Evolutionary conservation across 495 filamentous ascomycete species (phyloP).

Genomic region (Xylaria flabelliformis): DNA sequence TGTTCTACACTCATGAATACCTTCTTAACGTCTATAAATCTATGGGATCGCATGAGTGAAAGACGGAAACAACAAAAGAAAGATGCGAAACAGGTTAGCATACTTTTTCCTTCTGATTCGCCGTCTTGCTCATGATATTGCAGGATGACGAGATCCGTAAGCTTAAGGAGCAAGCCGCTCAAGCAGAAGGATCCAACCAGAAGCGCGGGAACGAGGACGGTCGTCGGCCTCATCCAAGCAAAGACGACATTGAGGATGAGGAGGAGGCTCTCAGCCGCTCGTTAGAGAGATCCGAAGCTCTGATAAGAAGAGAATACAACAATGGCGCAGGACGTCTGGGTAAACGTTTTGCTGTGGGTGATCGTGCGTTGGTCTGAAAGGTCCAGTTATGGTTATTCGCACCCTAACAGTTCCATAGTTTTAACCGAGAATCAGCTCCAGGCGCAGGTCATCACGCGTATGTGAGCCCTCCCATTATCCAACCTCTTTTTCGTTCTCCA

Average conservation of each 20-base stretch:
- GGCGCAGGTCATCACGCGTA: constrained; percentile 44
- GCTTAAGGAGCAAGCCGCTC: constrained; percentile 21
- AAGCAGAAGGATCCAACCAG: neutral
- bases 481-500: neutral
- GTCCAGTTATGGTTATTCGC: neutral
- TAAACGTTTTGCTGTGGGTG: constrained; percentile 42
- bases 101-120: neutral
- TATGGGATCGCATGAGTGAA: constrained; percentile 44
- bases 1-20: constrained; percentile 48
- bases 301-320: constrained; percentile 42
- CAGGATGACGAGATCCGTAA: constrained; percentile 24
- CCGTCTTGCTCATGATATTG: neutral
- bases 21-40: constrained; percentile 46
- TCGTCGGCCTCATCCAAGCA: neutral
- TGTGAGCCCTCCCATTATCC: neutral
- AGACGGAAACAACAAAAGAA: constrained; percentile 42
- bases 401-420: constrained; percentile 28
- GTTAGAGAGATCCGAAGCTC: constrained; percentile 36
- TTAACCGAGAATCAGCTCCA: constrained; percentile 47
- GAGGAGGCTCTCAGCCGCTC: constrained; percentile 34
- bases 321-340: constrained; percentile 37
- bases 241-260: constrained; percentile 26
- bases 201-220: neutral
- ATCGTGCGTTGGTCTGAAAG: constrained; percentile 33
- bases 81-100: constrained; percentile 37